Conservation (phyloP, 805 yeast genomes). For the Schwanniomyces polymorphus region DNA sequence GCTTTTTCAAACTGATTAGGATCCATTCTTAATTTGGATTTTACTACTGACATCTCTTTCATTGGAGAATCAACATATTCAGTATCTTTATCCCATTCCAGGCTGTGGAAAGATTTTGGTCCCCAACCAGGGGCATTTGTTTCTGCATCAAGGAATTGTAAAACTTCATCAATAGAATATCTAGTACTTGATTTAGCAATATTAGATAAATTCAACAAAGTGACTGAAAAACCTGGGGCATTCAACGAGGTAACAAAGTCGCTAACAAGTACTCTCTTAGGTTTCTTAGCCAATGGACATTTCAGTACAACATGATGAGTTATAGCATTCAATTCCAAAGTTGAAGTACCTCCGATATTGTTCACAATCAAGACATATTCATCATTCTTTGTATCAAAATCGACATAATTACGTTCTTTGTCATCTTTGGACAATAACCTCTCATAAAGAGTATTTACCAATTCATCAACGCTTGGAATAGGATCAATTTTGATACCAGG, state of each 20-base stretch:
- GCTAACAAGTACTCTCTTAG: constrained; percentile 70
- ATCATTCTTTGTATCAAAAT: constrained; percentile 56
- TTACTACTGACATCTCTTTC: constrained; percentile 19
- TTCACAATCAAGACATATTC: constrained; percentile 72
- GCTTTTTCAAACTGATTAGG: constrained; percentile 49
- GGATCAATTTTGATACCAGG: constrained; percentile 70
- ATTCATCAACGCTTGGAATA: constrained; percentile 67
- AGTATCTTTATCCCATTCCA: constrained; percentile 30
- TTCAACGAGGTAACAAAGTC: constrained; percentile 86
- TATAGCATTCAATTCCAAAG: constrained; percentile 74
- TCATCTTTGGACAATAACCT: constrained; percentile 64
- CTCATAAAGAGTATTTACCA: constrained; percentile 57
- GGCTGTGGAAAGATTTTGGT: constrained; percentile 32
- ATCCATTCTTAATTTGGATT: constrained; percentile 30
- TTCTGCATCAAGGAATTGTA: constrained; percentile 64
- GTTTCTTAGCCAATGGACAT: constrained; percentile 56
- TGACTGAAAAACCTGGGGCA: constrained; percentile 89
- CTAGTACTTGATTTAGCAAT: constrained; percentile 33
- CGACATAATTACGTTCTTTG: constrained; percentile 77
- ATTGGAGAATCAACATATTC: constrained; percentile 31
- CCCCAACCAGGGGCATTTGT: constrained; percentile 88
- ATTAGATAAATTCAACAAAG: constrained; percentile 68
- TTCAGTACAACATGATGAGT: constrained; percentile 57
- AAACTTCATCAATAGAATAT: constrained; percentile 24
- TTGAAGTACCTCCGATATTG: constrained; percentile 88